Percentiles rank a stretch among this genome's conserved stretches.
phyloP scores from a whole-genome alignment of 495 filamentous ascomycete species.

The Xylaria grammica region DNA sequence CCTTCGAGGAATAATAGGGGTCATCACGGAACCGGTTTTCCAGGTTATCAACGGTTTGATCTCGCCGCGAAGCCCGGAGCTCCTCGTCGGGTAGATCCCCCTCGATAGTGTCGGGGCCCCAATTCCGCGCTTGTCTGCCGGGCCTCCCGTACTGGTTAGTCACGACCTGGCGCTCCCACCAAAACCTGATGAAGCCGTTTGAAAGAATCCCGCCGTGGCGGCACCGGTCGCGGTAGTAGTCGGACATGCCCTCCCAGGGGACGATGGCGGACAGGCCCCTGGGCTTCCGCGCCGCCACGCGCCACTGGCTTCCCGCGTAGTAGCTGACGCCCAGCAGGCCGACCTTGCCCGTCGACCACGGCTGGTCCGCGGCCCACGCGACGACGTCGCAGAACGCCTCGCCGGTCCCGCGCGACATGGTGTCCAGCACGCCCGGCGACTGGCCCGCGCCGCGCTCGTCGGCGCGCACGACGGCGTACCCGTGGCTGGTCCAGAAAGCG shows the following conservation, averaged over 20 bases:
- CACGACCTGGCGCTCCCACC: constrained; percentile 70
- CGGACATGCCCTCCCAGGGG: constrained; percentile 72
- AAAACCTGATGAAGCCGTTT: constrained; percentile 65
- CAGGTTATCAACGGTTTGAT: constrained; percentile 65
- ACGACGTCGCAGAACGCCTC: constrained; percentile 67
- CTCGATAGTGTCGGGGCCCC: constrained; percentile 47
- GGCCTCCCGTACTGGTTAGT: constrained; percentile 65
- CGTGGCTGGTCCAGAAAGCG: constrained; percentile 64
- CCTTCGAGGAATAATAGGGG: constrained; percentile 64
- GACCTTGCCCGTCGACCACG: constrained; percentile 66
- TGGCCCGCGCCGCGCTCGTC: constrained; percentile 66
- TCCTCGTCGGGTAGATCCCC: constrained; percentile 60
- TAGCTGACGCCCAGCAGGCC: constrained; percentile 67
- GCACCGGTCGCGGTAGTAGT: constrained; percentile 68
- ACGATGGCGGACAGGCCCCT: constrained; percentile 64
- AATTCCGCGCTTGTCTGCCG: background rate
- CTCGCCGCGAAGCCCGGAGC: constrained; percentile 54
- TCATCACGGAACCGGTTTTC: constrained; percentile 62
- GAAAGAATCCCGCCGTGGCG: constrained; percentile 70
- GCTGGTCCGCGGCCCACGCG: constrained; percentile 66
- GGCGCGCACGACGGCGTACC: constrained; percentile 64
- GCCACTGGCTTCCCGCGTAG: constrained; percentile 67
- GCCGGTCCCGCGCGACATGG: constrained; percentile 63
- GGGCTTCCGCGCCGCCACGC: constrained; percentile 64
- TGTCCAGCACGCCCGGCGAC: constrained; percentile 62